Conservation (phyloP, 441 rosid genomes). For the Erodium trifolium region DNA sequence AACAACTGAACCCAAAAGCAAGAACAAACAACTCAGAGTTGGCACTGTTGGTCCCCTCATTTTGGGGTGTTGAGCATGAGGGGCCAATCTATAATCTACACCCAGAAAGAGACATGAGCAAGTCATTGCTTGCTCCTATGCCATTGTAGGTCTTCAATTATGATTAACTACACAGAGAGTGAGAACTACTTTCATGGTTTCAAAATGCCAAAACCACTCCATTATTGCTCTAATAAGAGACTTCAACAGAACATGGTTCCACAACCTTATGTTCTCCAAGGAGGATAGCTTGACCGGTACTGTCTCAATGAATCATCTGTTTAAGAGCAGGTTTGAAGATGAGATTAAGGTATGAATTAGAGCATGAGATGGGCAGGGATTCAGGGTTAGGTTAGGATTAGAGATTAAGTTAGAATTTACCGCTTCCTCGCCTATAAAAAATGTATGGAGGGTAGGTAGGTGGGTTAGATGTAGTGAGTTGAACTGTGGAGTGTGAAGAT, state of each 20-base stretch:
- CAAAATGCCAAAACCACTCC: no score
- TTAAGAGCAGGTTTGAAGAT: no score
- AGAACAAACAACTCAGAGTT: background rate
- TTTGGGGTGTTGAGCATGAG: background rate
- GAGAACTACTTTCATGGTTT: no score
- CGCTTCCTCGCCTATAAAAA: no score
- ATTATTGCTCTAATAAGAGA: background rate
- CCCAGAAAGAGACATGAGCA: background rate
- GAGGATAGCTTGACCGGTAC: no score
- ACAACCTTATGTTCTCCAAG: background rate
- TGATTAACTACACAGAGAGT: no score
- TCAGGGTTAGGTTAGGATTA: no score
- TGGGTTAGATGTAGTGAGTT: background rate
- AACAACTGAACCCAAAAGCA: background rate
- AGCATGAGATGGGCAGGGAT: no score
- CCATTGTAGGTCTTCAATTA: background rate
- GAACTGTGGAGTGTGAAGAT: background rate
- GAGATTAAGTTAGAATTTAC: no score
- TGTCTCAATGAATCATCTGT: no score
- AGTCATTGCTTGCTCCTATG: background rate
- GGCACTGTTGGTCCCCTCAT: background rate
- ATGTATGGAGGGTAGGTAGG: background rate
- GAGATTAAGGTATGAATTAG: no score
- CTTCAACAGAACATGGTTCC: background rate
- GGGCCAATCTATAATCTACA: background rate